These are phyloP conservation scores for Solanum tacnaense DNA, from an alignment of 257 asterid genomes.

Conservation along the genomic window DNA sequence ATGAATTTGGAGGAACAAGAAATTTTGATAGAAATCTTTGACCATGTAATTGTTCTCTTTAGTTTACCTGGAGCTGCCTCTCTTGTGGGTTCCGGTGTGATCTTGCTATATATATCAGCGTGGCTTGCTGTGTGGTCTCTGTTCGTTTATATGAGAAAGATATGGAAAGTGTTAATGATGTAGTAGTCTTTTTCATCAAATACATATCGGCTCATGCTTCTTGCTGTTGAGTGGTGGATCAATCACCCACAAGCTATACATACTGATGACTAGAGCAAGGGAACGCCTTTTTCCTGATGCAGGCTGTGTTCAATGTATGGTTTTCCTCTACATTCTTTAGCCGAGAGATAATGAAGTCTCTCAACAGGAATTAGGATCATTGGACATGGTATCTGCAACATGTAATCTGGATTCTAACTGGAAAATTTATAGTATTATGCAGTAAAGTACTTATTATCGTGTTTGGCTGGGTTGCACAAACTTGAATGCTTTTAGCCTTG, in stretches of 20 bases:
- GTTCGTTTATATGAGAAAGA: constrained; percentile 60
- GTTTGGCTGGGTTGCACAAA: background rate
- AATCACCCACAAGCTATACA: background rate
- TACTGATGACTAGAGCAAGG: background rate
- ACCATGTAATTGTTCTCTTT: background rate
- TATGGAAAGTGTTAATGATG: constrained; percentile 54
- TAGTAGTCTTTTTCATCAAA: constrained; percentile 8
- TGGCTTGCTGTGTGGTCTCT: constrained; percentile 83
- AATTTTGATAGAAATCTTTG: background rate
- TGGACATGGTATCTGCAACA: background rate
- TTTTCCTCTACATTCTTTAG: background rate
- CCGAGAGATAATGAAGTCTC: background rate
- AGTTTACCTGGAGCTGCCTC: constrained; percentile 50
- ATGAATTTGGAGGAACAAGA: background rate
- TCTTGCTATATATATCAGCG: constrained; percentile 66
- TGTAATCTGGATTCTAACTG: background rate
- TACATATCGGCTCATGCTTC: constrained; percentile 2
- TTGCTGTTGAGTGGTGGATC: background rate
- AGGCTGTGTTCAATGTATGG: background rate
- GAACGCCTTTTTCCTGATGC: background rate
- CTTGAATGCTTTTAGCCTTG: background rate
- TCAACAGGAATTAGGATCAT: background rate
- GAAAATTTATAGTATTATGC: background rate
- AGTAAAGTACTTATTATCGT: background rate
- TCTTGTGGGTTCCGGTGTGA: constrained; percentile 52